Evolutionary conservation across 305 asterid genomes (phyloP).

Genomic region (Fraxinus platypoda): DNA sequence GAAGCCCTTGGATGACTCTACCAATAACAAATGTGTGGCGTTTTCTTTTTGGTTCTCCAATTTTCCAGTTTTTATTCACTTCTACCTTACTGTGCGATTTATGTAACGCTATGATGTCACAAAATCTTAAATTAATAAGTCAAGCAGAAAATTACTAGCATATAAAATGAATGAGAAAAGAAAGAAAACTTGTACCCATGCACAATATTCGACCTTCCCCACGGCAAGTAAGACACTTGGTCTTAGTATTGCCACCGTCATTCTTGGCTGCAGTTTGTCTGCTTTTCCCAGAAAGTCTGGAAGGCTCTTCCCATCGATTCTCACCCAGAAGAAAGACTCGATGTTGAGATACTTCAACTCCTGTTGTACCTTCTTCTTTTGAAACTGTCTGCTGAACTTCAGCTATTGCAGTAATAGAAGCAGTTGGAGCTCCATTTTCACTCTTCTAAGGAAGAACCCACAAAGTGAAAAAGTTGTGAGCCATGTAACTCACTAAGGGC

Average conservation of each 20-base stretch:
- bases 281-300: conserved; percentile 57
- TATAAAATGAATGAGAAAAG: conserved; percentile 11
- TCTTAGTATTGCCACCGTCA: conserved; percentile 30
- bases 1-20: background rate
- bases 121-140: background rate
- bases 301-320: conserved; percentile 95
- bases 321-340: conserved; percentile 92
- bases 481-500: background rate
- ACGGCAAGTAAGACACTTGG: conserved; percentile 62
- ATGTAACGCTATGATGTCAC: background rate
- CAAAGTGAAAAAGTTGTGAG: background rate
- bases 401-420: conserved; percentile 38
- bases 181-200: conserved; percentile 57
- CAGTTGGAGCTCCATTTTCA: conserved; percentile 58
- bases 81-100: background rate
- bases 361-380: conserved; percentile 32
- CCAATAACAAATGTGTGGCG: background rate
- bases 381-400: conserved; percentile 40
- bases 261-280: conserved; percentile 33
- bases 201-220: conserved; percentile 89
- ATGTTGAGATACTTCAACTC: conserved; percentile 36
- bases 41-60: background rate
- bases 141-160: background rate
- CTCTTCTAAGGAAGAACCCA: conserved; percentile 23
- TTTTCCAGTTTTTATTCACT: background rate